phyloP scores from a whole-genome alignment of 2,329 filamentous ascomycete species.

The Aspergillus felis region DNA sequence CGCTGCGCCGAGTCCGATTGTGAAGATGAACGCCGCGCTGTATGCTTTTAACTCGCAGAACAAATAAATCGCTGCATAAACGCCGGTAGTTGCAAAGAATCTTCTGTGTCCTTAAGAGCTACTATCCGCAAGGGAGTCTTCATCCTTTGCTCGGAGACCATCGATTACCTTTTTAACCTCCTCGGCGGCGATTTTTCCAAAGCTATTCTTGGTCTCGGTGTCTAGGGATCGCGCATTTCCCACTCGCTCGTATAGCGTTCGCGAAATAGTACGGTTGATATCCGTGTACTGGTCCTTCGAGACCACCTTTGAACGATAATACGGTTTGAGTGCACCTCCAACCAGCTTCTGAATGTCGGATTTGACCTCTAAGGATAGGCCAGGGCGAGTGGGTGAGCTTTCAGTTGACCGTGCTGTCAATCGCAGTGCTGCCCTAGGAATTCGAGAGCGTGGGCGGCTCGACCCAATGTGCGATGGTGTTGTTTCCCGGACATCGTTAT shows the following conservation, averaged over 20 bases:
- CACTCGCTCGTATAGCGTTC: conserved; percentile 73
- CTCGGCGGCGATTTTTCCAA: conserved; percentile 71
- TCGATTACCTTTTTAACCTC: conserved; percentile 74
- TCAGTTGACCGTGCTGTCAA: conserved; percentile 50
- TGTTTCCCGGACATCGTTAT: conserved; percentile 27
- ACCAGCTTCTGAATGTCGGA: conserved; percentile 87
- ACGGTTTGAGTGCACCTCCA: conserved; percentile 72
- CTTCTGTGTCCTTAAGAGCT: conserved; percentile 13
- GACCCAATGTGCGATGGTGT: conserved; percentile 10
- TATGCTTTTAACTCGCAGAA: conserved; percentile 10
- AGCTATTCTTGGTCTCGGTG: conserved; percentile 61
- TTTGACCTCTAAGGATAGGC: conserved; percentile 77
- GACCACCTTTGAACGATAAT: conserved; percentile 74
- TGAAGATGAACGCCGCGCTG: conserved; percentile 14
- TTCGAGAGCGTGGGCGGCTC: conserved; percentile 19
- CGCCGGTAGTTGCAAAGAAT: conserved; percentile 16
- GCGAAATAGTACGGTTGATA: conserved; percentile 86
- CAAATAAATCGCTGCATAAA: conserved; percentile 14
- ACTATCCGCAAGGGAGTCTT: conserved; percentile 9
- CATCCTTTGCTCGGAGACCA: conserved; percentile 22
- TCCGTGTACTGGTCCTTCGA: conserved; percentile 86
- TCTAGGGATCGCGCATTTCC: conserved; percentile 57
- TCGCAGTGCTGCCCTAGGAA: conserved; percentile 20
- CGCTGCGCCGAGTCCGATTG: not conserved
- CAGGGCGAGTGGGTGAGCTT: conserved; percentile 62